Conservation (phyloP, 371 early-diverging fungal species). For the Mucor ambiguus region DNA sequence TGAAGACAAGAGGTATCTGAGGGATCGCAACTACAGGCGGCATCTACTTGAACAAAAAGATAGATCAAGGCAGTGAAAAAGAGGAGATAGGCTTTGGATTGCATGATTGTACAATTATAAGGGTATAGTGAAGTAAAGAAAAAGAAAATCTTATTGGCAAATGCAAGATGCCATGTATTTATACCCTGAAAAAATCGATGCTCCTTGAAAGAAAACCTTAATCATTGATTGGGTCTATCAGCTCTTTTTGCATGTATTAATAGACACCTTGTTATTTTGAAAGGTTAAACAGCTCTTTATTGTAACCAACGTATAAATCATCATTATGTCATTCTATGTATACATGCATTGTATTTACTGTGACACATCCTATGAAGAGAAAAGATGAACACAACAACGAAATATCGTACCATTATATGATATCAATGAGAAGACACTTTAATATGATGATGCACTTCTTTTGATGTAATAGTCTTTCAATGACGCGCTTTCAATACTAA, state of each 20-base stretch:
- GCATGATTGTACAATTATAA: slow-evolving; percentile 1
- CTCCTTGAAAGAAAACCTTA: not conserved
- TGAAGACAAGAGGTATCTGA: slow-evolving; percentile 20
- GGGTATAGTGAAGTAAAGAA: slow-evolving; percentile 1
- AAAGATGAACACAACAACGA: not conserved
- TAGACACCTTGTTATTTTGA: not conserved
- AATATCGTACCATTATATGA: slow-evolving; percentile 1
- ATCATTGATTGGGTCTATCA: not conserved
- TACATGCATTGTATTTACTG: not conserved
- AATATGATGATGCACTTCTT: not conserved
- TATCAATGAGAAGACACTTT: not conserved
- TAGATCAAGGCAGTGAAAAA: slow-evolving; percentile 6
- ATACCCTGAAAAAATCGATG: not conserved
- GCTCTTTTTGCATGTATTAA: not conserved
- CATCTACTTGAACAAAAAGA: slow-evolving; percentile 19
- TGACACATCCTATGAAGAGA: not conserved
- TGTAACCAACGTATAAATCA: slow-evolving; percentile 4
- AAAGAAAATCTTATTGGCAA: not conserved
- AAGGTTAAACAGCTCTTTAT: not conserved
- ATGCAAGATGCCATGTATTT: not conserved
- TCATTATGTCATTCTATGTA: slow-evolving; percentile 9
- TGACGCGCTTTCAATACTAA: not conserved
- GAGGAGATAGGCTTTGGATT: slow-evolving; percentile 8
- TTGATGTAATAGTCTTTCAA: not conserved
- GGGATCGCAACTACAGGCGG: slow-evolving; percentile 19